Conservation (phyloP, 768 basidiomycete genomes). For the Glaciozyma antarctica region DNA sequence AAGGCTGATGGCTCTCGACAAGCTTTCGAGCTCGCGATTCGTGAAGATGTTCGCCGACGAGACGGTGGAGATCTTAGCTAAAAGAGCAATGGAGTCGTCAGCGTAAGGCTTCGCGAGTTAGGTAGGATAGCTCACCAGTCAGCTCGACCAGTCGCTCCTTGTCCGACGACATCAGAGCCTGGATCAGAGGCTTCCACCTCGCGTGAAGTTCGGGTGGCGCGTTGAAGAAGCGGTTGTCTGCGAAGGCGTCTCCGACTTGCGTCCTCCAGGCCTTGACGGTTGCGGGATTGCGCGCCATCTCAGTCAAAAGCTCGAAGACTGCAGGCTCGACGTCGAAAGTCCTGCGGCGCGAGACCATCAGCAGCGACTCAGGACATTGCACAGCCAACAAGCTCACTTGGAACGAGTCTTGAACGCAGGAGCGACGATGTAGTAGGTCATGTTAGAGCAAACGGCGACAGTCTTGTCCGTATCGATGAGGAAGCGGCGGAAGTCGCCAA, state of each 20-base stretch:
- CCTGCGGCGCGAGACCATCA: slow-evolving; percentile 43
- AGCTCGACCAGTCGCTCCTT: slow-evolving; percentile 77
- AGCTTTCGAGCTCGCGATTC: slow-evolving; percentile 87
- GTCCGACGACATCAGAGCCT: slow-evolving; percentile 71
- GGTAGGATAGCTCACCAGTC: slow-evolving; percentile 50
- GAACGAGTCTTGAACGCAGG: slow-evolving; percentile 70
- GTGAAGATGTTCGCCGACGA: slow-evolving; percentile 95
- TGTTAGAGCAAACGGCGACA: slow-evolving; percentile 63
- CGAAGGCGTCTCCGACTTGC: slow-evolving; percentile 68
- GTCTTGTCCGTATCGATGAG: slow-evolving; percentile 77
- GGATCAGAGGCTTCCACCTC: slow-evolving; percentile 69
- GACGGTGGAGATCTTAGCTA: slow-evolving; percentile 55
- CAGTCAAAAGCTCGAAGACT: slow-evolving; percentile 59
- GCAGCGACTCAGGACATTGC: background rate
- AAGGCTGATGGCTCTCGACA: slow-evolving; percentile 72
- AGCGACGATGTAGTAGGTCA: slow-evolving; percentile 71
- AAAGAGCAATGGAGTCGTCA: background rate
- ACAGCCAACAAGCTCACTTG: slow-evolving; percentile 46
- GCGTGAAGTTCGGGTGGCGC: slow-evolving; percentile 50
- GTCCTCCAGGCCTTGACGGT: slow-evolving; percentile 76
- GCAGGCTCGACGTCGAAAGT: slow-evolving; percentile 60
- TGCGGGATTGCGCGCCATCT: slow-evolving; percentile 61
- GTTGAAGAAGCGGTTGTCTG: slow-evolving; percentile 80
- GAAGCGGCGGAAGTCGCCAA: slow-evolving; percentile 42
- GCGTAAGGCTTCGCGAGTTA: background rate